Conservation (phyloP, 176 grass and related monocot genomes). For the Hordeum vulgare region MorexV3_pseudomolecules_assembly NC_058522.1:60856753-60857252, state of each 20-base stretch:
- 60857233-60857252: conserved; percentile 17
- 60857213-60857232: conserved; percentile 48
- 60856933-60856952: conserved; percentile 4
- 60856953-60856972: conserved; percentile 1
- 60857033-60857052: background rate
- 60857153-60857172: conserved; percentile 22
- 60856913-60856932: background rate
- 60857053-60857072: background rate
- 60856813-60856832: too few relatives aligned
- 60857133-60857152: conserved; percentile 49
- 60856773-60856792: background rate
- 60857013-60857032: background rate
- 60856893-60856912: too few relatives aligned
- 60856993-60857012: background rate
- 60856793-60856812: background rate
- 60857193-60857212: conserved; percentile 35
- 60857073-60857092: background rate
- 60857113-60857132: conserved; percentile 36
- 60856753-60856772: too few relatives aligned
- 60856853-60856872: too few relatives aligned
- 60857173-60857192: conserved; percentile 44
- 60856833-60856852: too few relatives aligned
- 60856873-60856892: too few relatives aligned
- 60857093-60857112: background rate
- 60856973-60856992: background rate